Base-by-base conservation (phyloP, 202 grass and related monocot species). In the Panicum hallii region DNA sequence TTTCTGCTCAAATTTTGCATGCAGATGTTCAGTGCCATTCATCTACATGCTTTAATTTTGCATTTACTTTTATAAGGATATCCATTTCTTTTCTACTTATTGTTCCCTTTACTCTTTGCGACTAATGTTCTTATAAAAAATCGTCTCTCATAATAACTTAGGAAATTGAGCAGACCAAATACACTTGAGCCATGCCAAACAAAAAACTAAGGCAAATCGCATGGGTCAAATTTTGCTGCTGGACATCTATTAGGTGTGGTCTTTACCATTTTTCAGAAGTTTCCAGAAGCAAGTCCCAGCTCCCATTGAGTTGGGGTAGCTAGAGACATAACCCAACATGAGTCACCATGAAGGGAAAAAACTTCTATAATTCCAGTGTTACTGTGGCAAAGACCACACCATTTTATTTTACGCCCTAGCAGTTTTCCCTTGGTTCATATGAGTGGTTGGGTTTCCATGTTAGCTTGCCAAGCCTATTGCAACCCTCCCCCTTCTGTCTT, bases 11-110 rank as follows among this genome's bases (percentile, higher is more conserved):
- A 61, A 77, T 63, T 76, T 84, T 30, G 2, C 15, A 65, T 54
- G 74, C 86, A 6, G 48, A 66, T 77, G 12, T 80, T 78, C 6
- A 40, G 57, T 72, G 53, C 30, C 7, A 64, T 64, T 84, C 63
- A 14, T 43, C 46, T 48, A 8, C 63, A 49, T 48, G 6, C 10
- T 82, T 12, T 85, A 72, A 49, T 78, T 73, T 78, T 41, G 38
- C 5, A 43, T 75, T 72, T 61, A 20, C 14, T 53, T 76, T 61
- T 14, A 9, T 47, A 80, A 68, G 15, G 26, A 2, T 54, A 22
- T 54, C 38, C 56, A 82, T 57, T 49, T 48, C 57, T 82, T 58
- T 58, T 60, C 62, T 45, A 65, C 4, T 72, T 79, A 17, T 26
- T 47, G n/a, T 73, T 86, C 30, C 67, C 7, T 30, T 79, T 79